Base-by-base conservation (phyloP, 1,284 basidiomycete genomes). In the Marasmius sp. region DNA sequence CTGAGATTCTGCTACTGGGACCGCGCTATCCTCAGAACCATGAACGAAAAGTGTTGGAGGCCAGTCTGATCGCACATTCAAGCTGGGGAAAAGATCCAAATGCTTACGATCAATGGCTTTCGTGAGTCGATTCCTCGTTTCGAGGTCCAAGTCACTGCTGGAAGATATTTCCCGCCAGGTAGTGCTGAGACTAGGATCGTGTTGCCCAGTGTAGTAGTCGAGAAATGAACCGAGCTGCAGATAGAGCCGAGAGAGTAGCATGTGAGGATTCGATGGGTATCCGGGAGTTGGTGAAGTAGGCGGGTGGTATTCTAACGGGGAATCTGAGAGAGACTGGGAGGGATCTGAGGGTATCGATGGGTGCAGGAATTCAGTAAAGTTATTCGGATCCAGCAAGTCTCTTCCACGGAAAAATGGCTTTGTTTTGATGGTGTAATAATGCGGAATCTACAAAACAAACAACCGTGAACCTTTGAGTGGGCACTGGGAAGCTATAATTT, bases 11-110 rank as follows among this genome's bases (percentile, higher is more conserved):
- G 69, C 64, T 0, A 80, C 56, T 6, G 69, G 77, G 2, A 88
- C 85, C 1, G 83, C 85, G 3, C 80, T 80, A 67, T 89, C 87
- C 1, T 67, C 68, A 3, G 79, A 75, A 33, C 87, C 87, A 66
- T 88, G 87, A 16, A 84, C 70, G 34, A 88, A 70, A 54, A 84
- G 72, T 9, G 81, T 83, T 11, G 81, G 79, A 6, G 87, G 87
- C 79, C 86, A 87, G 6, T 51, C 58, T 12, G 59, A 38, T 43
- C 59, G 41, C 34, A 54, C 47, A 2, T 38, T 11, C 20, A 58
- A 54, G 38, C 60, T 61, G 36, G 62, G 62, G n/a, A 64, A 61
- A 8, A 64, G 51, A 38, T 3, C 7, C 7, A 18, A 34, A 38
- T 54, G 34, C 12, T 10, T 33, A 3, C 38, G 8, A 14, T 37